phyloP scores from a whole-genome alignment of 1,284 basidiomycete species.

The Puccinia hordei region DNA sequence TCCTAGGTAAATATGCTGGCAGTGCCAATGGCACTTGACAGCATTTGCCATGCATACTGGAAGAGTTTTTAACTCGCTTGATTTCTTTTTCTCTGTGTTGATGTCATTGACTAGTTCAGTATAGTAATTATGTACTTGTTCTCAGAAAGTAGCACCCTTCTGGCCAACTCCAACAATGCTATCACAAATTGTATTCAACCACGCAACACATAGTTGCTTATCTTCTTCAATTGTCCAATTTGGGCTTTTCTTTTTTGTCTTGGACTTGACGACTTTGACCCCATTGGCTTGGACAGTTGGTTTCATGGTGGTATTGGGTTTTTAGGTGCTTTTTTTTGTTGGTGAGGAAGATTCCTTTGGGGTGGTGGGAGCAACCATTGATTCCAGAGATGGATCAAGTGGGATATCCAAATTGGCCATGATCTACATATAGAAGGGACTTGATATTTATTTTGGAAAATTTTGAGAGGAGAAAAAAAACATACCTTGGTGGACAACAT shows the following conservation, averaged over 20 bases:
- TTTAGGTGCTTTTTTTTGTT: not conserved
- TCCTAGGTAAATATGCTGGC: too few species aligned
- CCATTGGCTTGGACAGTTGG: not conserved
- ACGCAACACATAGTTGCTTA: constrained; percentile 7
- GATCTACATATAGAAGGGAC: too few species aligned
- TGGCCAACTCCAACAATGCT: not conserved
- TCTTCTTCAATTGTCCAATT: not conserved
- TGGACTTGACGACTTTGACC: not conserved
- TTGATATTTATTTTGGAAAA: too few species aligned
- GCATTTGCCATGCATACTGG: not conserved
- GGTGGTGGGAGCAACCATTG: too few species aligned
- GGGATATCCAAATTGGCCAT: too few species aligned
- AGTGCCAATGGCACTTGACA: constrained; percentile 3
- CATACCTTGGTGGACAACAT: too few species aligned
- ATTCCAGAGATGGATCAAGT: too few species aligned
- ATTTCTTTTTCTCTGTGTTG: not conserved
- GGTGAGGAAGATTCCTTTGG: too few species aligned
- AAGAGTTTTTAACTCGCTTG: not conserved
- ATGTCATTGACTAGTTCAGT: not conserved
- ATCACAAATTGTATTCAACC: not conserved
- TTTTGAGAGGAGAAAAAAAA: too few species aligned
- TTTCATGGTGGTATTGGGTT: not conserved
- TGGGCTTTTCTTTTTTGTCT: too few species aligned
- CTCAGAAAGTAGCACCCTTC: constrained; percentile 2
- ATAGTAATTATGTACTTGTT: not conserved